phyloP scores from a whole-genome alignment of 768 basidiomycete species.

The Suillus subaureus region DNA sequence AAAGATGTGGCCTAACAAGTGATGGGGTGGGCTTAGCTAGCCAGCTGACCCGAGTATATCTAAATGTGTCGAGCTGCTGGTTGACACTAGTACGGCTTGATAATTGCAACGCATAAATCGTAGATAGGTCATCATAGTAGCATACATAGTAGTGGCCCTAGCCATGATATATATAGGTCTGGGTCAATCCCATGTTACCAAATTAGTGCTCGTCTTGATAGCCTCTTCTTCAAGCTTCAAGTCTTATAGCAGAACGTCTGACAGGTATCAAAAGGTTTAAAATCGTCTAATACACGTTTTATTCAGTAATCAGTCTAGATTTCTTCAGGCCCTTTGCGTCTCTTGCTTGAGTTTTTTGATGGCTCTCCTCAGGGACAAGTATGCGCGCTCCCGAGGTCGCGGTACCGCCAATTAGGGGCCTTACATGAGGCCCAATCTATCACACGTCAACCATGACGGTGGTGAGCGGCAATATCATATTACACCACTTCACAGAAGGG shows the following conservation, averaged over 20 bases:
- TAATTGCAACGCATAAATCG: neutral
- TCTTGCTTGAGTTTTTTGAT: neutral
- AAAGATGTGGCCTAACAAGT: neutral
- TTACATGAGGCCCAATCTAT: neutral
- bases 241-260: neutral
- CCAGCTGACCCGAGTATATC: neutral
- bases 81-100: neutral
- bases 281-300: neutral
- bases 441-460: neutral
- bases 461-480: neutral
- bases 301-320: neutral
- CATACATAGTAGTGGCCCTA: neutral
- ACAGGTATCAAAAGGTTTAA: neutral
- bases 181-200: neutral
- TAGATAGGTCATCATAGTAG: neutral
- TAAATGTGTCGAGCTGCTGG: neutral
- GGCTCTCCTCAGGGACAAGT: neutral
- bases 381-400: neutral
- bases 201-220: neutral
- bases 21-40: neutral
- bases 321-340: neutral
- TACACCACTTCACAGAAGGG: conserved; percentile 14
- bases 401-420: neutral
- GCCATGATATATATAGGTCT: neutral
- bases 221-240: too few species aligned